A percentile compares a stretch with the other conserved stretches of the same genome.
These are phyloP conservation scores for Xylariaceae sp. DNA, from an alignment of 2,329 filamentous ascomycete genomes.

Conservation along the genomic window DNA sequence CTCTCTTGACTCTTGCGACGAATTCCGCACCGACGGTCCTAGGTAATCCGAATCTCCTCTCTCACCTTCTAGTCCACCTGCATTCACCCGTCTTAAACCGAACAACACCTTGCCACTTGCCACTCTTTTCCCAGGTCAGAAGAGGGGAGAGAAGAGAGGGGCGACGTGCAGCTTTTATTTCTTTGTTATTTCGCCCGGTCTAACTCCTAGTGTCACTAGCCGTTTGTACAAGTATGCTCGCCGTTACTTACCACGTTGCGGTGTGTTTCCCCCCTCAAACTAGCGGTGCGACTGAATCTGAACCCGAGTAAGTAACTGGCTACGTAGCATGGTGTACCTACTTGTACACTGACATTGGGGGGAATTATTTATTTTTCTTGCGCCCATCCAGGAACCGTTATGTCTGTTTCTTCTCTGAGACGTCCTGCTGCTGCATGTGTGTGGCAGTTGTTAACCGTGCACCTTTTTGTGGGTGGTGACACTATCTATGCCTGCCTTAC, in stretches of 20 bases:
- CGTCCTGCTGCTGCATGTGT: no score
- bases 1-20: no score
- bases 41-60: neutral
- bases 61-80: no score
- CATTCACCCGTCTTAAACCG: neutral
- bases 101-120: neutral
- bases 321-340: neutral
- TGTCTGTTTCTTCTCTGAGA: no score
- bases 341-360: neutral
- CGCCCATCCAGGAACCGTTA: no score
- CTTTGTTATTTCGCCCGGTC: no score
- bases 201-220: neutral
- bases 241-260: neutral
- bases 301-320: neutral
- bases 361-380: no score
- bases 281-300: neutral
- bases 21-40: neutral
- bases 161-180: no score
- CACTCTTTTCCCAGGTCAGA: neutral
- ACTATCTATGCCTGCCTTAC: no score
- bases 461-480: no score
- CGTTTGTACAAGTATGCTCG: neutral
- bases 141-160: neutral
- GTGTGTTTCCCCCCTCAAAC: neutral
- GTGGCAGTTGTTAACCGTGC: no score